These are phyloP conservation scores for Colletotrichum agaves DNA, from an alignment of 2,329 filamentous ascomycete genomes.

Conservation along the genomic window DNA sequence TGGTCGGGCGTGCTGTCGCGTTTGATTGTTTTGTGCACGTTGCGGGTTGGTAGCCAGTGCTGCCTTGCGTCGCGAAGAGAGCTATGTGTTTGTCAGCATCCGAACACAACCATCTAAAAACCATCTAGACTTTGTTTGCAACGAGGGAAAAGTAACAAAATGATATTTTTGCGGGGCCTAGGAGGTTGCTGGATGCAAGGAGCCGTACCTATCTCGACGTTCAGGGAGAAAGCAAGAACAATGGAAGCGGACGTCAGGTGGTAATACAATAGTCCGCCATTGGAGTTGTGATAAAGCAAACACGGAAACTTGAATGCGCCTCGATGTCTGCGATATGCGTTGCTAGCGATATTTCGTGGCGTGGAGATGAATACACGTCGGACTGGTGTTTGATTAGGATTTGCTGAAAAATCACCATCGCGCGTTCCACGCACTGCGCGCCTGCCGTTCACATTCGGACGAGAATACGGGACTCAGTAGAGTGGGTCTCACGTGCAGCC, in stretches of 20 bases:
- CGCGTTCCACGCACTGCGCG: slow-evolving; percentile 33
- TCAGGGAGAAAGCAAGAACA: slow-evolving; percentile 32
- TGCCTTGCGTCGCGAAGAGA: slow-evolving; percentile 8
- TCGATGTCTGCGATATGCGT: slow-evolving; percentile 12
- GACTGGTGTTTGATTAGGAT: slow-evolving; percentile 22
- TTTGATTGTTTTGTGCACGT: slow-evolving; percentile 23
- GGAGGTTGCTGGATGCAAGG: slow-evolving; percentile 1
- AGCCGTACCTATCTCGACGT: slow-evolving; percentile 26
- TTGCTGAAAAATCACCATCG: slow-evolving; percentile 36
- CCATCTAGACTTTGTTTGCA: not conserved
- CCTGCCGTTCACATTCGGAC: slow-evolving; percentile 22
- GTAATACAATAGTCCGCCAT: slow-evolving; percentile 20
- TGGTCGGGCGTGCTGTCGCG: slow-evolving; percentile 13
- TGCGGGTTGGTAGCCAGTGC: not conserved
- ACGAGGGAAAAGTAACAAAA: not conserved
- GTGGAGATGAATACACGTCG: slow-evolving; percentile 7
- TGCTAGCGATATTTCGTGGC: slow-evolving; percentile 12
- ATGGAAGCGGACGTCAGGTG: slow-evolving; percentile 28
- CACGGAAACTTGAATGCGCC: not conserved
- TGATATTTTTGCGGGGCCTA: not conserved
- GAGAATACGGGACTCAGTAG: slow-evolving; percentile 29
- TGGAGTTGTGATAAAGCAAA: slow-evolving; percentile 14
- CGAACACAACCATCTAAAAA: not conserved
- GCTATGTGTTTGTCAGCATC: slow-evolving; percentile 6
- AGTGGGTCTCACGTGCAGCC: slow-evolving; percentile 40